Evolutionary conservation across 1,284 basidiomycete species (phyloP).

Genomic region (Fomitopsis schrenkii): DNA sequence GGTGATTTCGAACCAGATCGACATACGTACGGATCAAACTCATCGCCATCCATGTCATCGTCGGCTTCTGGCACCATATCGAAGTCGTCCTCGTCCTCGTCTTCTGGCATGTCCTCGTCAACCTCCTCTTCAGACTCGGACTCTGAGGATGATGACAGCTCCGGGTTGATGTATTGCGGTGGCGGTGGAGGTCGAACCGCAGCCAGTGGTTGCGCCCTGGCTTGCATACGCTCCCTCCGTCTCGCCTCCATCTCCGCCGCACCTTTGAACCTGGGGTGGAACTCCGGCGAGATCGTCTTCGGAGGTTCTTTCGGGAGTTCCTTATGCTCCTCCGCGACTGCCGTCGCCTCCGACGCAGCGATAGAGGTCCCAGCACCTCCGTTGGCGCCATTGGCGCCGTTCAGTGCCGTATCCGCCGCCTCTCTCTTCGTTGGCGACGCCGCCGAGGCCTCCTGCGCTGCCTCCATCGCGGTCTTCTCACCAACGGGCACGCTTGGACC

Average conservation of each 20-base stretch:
- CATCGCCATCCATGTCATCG: slow-evolving; percentile 59
- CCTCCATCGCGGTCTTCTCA: neutral
- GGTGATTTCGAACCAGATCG: neutral
- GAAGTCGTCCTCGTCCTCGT: slow-evolving; percentile 54
- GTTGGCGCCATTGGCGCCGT: neutral
- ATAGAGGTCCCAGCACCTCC: neutral
- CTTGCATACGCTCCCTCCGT: slow-evolving; percentile 53
- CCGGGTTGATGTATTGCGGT: slow-evolving; percentile 35
- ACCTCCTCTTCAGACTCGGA: slow-evolving; percentile 38
- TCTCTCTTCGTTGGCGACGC: neutral
- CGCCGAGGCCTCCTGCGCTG: slow-evolving; percentile 3
- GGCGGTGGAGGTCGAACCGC: slow-evolving; percentile 11
- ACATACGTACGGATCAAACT: slow-evolving; percentile 69
- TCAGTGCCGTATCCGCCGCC: neutral
- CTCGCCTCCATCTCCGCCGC: slow-evolving; percentile 77
- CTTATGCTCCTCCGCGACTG: neutral
- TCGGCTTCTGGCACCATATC: slow-evolving; percentile 38
- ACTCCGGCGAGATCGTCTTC: slow-evolving; percentile 24
- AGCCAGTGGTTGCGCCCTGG: slow-evolving; percentile 19
- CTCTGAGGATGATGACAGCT: slow-evolving; percentile 46
- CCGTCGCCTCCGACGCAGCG: neutral
- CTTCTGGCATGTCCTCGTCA: slow-evolving; percentile 36
- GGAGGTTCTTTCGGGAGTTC: neutral
- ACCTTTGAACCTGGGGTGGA: slow-evolving; percentile 70
- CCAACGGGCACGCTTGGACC: neutral